Base-by-base conservation (phyloP, 352 stramenopile genomes). In the Globisporangium viniferum region DNA sequence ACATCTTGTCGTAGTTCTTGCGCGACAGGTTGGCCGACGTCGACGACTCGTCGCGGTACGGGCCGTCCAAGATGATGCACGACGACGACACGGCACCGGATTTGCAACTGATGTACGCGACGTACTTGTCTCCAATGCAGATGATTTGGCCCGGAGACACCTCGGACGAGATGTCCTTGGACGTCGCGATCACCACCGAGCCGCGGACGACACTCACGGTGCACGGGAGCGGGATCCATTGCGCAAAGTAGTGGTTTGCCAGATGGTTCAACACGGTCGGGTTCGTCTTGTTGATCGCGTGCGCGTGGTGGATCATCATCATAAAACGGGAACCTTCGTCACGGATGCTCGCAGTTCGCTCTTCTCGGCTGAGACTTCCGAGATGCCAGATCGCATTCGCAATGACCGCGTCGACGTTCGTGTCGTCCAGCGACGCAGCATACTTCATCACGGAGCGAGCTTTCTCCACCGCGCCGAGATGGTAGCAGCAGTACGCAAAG, bases 221-320 rank as follows among this genome's bases (percentile, higher is more conserved):
- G 51, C 93, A 97, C 7, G 92, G 79, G 31, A 99, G 72, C 0
- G 91, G 93, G 9, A 97, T 97, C 96, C 95, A 99, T 69, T 98
- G 97, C 63, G 92, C 97, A 77, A 99, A 99, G 74, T 99, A 99
- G 79, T 99, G 96, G 86, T 99, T 99, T 10, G 97, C 97, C 63
- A 99, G 78, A 76, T 99, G 96, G 80, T 99, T 99, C 55, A 99
- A 81, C 22, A 98, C 96, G 62, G 86, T 94, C 9, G 89, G 87
- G 66, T 94, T 94, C 35, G 83, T 93, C 70, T 94, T 94, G 69
- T 96, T 88, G 59, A 96, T 92, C 15, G 81, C 81, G 64, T 95
- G 91, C 31, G 94, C 95, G 75, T 98, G 92, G 66, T 95, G 83
- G 39, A 95, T 95, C 76, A 94, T 92, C 58, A 89, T 93, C 81